These are phyloP conservation scores for Populus deltoides DNA, from an alignment of 345 rosid species.

Conservation along the genomic window DNA sequence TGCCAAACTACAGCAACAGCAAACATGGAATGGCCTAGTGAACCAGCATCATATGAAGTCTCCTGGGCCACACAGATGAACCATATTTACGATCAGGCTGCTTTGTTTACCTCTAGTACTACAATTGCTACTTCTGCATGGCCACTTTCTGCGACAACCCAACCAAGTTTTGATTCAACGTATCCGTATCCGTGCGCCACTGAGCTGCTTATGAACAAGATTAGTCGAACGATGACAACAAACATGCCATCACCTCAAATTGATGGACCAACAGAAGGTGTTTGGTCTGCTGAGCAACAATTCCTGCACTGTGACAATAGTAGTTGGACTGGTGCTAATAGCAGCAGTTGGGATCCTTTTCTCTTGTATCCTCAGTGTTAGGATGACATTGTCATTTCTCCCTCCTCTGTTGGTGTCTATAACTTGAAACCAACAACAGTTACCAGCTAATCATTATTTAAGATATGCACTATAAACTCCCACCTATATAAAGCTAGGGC, in stretches of 20 bases:
- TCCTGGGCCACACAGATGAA: constrained; percentile 34
- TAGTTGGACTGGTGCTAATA: constrained; percentile 19
- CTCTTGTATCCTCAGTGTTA: constrained; percentile 36
- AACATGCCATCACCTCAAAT: constrained; percentile 25
- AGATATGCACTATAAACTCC: neutral
- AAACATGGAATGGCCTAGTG: constrained; percentile 30
- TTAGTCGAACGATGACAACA: neutral
- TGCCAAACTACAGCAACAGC: constrained; percentile 3
- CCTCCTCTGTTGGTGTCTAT: neutral
- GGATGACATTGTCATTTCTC: constrained; percentile 19
- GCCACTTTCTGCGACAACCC: constrained; percentile 16
- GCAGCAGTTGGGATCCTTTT: constrained; percentile 43
- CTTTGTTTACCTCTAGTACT: constrained; percentile 3
- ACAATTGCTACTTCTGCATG: constrained; percentile 15
- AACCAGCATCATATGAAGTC: constrained; percentile 17
- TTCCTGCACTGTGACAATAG: constrained; percentile 28
- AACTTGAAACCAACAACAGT: neutral
- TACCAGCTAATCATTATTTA: constrained; percentile 17
- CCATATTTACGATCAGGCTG: constrained; percentile 14
- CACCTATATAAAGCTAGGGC: neutral
- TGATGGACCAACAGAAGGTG: constrained; percentile 25
- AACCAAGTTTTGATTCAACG: constrained; percentile 7
- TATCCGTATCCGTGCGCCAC: constrained; percentile 18
- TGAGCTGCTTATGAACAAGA: constrained; percentile 5
- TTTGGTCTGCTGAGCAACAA: constrained; percentile 38